Base-by-base conservation (phyloP, 441 rosid genomes). In the Flueggea neowawraea region DNA sequence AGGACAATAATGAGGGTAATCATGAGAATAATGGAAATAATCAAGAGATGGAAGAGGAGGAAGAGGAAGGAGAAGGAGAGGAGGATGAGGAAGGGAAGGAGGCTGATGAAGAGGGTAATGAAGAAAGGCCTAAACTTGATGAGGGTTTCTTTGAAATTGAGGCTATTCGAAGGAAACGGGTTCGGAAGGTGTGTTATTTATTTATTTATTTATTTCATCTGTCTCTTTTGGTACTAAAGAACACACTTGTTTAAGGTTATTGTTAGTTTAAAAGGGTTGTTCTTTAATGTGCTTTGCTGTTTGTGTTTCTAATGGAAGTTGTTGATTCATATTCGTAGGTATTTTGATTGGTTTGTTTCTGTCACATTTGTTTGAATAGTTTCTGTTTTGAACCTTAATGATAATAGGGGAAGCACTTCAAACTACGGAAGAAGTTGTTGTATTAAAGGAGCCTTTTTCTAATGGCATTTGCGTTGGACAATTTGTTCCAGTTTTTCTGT, bases 101-200 rank as follows among this genome's bases (percentile, higher is more conserved):
- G 7, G 71, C 39, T 16, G 78, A 14, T 6, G 80, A 50, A 0
- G 77, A 14, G 28, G 79, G 45, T 41, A 76, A 76, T 41, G 89
- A 79, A 31, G 91, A 90, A 43, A 74, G 92, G 69, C 82, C 95
- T 17, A 90, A 86, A 73, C 95, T 93, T 0, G 97, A 82, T 36
- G 98, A 96, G 61, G 99, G 96, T 36, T 96, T 76, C 78, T 95
- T 55, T 65, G 99, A 95, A 81, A 95, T 95, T 64, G 97, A 95
- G 81, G 96, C 96, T 58, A 90, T 95, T 71, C 96, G 98, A 45
- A 89, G 98, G 13, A 89, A 83, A 80, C 75, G 98, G 68, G 73
- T 88, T 55, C 82, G 98, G 58, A 95, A 95, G 95, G 99, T 88
- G 69, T 66, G 41, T 11, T 55, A 28, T 55, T 41, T 28, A 62